These are phyloP conservation scores for Exophiala lecanii-corni DNA, from an alignment of 2,329 filamentous ascomycete species.

Conservation along the genomic window DNA sequence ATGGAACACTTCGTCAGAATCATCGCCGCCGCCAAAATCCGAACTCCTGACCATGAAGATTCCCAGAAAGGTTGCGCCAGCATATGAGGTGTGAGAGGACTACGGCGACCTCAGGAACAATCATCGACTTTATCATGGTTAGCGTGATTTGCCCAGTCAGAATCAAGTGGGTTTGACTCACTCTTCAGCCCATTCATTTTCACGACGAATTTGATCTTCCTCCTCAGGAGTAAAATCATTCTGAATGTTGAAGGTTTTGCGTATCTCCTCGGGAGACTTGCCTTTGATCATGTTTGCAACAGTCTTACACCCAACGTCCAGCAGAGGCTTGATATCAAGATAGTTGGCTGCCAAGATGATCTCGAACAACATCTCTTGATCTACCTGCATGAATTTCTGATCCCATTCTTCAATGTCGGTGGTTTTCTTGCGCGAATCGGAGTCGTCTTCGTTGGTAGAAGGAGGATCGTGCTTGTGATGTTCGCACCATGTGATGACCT, in stretches of 20 bases:
- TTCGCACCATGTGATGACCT: constrained; percentile 97
- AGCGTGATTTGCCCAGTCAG: not conserved
- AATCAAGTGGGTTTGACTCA: constrained; percentile 31
- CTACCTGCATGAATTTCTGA: constrained; percentile 99
- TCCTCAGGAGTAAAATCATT: constrained; percentile 99
- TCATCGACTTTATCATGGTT: not conserved
- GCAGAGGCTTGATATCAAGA: constrained; percentile 95
- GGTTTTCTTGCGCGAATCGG: constrained; percentile 93
- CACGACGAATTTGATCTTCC: constrained; percentile 91
- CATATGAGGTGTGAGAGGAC: not conserved
- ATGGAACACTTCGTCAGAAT: not conserved
- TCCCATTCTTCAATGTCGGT: constrained; percentile 99
- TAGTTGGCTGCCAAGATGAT: constrained; percentile 98
- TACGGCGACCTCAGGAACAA: not conserved
- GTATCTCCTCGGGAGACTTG: constrained; percentile 98
- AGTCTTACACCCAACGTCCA: constrained; percentile 98
- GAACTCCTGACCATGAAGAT: not conserved
- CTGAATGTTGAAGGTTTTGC: constrained; percentile 99
- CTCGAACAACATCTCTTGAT: constrained; percentile 99
- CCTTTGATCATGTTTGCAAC: constrained; percentile 99
- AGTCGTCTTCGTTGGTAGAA: constrained; percentile 79
- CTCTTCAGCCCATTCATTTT: constrained; percentile 91
- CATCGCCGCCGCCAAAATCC: not conserved
- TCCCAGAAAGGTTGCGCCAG: not conserved
- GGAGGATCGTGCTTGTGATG: constrained; percentile 88